Conservation (phyloP, 1,139 yeast species). For the Hemisphaericaspora xylanilytica region DNA sequence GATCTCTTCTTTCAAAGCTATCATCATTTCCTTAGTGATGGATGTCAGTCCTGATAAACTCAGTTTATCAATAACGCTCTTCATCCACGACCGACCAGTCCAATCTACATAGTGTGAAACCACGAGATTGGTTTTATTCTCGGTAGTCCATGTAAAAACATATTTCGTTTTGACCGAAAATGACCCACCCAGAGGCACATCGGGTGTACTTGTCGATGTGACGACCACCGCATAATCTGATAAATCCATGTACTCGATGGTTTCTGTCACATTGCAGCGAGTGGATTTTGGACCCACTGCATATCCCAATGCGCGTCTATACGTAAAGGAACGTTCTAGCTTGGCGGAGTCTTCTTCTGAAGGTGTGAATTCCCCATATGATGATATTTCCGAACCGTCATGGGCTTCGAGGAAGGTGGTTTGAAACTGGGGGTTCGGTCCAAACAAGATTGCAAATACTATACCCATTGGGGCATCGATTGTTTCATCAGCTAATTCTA, state of each 20-base stretch:
- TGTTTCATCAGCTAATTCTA: slow-evolving; percentile 31
- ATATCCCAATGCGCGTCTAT: slow-evolving; percentile 48
- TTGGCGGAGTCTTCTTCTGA: slow-evolving; percentile 30
- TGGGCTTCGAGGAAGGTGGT: slow-evolving; percentile 38
- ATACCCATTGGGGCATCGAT: slow-evolving; percentile 50
- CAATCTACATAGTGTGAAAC: slow-evolving; percentile 49
- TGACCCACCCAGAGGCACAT: slow-evolving; percentile 58
- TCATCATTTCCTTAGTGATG: slow-evolving; percentile 34
- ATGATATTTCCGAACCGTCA: slow-evolving; percentile 48
- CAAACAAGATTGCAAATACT: slow-evolving; percentile 48
- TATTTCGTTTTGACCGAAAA: slow-evolving; percentile 52
- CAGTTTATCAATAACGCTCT: slow-evolving; percentile 51
- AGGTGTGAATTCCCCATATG: slow-evolving; percentile 37
- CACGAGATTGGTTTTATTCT: slow-evolving; percentile 39
- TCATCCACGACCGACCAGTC: slow-evolving; percentile 59
- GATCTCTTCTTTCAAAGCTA: slow-evolving; percentile 30
- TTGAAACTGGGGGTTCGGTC: slow-evolving; percentile 42
- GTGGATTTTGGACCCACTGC: slow-evolving; percentile 61
- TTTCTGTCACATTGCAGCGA: slow-evolving; percentile 48
- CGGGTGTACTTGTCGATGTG: slow-evolving; percentile 49
- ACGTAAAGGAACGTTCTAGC: slow-evolving; percentile 37
- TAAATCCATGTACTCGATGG: slow-evolving; percentile 40
- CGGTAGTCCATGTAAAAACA: slow-evolving; percentile 46
- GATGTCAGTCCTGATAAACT: slow-evolving; percentile 48
- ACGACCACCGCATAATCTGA: slow-evolving; percentile 35